Percentiles rank a stretch among this genome's conserved stretches.
phyloP scores from a whole-genome alignment of 371 early-diverging fungal genomes.

The Fennellomyces sp. region DNA sequence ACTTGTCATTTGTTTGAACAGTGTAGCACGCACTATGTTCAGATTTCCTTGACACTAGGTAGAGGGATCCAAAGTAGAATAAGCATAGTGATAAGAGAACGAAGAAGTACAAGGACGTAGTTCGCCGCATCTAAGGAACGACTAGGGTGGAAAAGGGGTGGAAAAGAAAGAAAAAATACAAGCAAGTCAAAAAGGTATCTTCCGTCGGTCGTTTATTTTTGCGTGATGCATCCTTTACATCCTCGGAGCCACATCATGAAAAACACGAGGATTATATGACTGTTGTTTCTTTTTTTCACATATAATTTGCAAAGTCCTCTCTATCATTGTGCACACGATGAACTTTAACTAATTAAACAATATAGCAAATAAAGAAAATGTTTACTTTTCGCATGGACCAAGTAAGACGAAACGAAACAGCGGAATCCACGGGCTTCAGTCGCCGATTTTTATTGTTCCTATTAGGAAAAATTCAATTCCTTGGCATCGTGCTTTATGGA shows the following conservation, averaged over 20 bases:
- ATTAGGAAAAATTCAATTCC: constrained; percentile 1
- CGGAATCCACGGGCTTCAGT: not conserved
- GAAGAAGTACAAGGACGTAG: not conserved
- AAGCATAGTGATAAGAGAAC: not conserved
- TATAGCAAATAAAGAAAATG: no score
- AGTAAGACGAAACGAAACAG: no score
- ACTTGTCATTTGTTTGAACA: not conserved
- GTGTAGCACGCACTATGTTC: not conserved
- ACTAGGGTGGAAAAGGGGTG: not conserved
- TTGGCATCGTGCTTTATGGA: not conserved
- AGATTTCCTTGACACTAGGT: not conserved
- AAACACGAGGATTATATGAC: no score
- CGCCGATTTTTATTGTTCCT: not conserved
- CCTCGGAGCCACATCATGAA: not conserved
- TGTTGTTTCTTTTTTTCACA: no score
- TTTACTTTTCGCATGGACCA: no score
- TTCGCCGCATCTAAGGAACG: constrained; percentile 10
- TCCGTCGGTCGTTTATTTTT: no score
- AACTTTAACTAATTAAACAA: no score
- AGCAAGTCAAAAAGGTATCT: not conserved
- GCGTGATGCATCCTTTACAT: no score
- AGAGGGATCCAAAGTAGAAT: constrained; percentile 20
- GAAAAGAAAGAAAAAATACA: not conserved
- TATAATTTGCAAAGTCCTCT: no score
- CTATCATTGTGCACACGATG: no score